Base-by-base conservation (phyloP, 306 rosid genomes). In the Luffa aegyptiaca region DNA sequence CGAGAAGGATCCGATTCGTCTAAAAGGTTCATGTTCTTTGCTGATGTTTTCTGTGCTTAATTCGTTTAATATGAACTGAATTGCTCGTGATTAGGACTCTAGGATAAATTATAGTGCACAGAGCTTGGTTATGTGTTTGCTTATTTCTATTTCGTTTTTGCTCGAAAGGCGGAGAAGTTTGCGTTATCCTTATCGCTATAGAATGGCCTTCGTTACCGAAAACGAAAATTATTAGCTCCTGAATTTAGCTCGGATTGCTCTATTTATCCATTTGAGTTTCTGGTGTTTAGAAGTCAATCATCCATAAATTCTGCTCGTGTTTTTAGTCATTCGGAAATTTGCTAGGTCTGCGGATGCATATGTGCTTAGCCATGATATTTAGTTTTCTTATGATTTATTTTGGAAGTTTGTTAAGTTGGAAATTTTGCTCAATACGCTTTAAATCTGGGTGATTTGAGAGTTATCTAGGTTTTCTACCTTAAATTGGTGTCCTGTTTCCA, bases 1-100 rank as follows among this genome's bases (percentile, higher is more conserved):
- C 6, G 81, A 41, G 37, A 65, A 48, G 21, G 80, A 86, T 55
- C 80, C 87, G 13, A 81, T 87, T 82, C 79, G 84, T 48, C 20
- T 48, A 5, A 14, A 62, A 73, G 88, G 88, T 87, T 73, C 5
- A 7, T 46, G 3, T 31, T 73, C 18, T 49, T 31, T 49, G 11
- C 44, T 12, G 10, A 13, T 71, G 55, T 5, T 16, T 13, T 31
- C 2, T 14, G 20, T 16, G 56, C 33, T 73, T 33, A 12, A 0
- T 73, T 73, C 12, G 12, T 51, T 71, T 49, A 2, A 35, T 37
- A 3, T 55, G 59, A 26, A 16, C 12, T 73, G 44, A 8, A 73
- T 33, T 49, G 10, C n/a, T 70, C 11, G n/a, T 70, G 56, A 2
- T 45, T 5, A 45, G 55, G n/a, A 36, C 36, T 69, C 31, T 26